Evolutionary conservation across 495 filamentous ascomycete genomes (phyloP), one percentile per base, ranked within the genome.

Genomic region (Tuber indicum): DNA sequence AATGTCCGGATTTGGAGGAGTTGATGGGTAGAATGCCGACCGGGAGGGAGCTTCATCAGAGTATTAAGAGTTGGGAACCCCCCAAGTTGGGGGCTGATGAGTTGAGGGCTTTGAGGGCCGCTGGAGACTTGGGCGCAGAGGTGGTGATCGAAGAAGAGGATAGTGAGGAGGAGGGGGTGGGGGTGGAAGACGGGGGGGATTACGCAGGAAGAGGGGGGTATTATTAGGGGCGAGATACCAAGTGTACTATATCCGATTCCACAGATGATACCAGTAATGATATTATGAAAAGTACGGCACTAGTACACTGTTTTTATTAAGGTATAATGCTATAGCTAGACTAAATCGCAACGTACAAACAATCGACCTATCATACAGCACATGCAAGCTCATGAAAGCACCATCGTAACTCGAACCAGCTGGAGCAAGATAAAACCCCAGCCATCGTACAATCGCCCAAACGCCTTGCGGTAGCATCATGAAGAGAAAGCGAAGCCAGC

Each of bases 1-100:
- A 87, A 9, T 88, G 98, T 46, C 93, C 94, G 0, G 87, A 91
- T 0, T 88, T 88, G 23, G 89, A 89, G 2, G 88, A 91, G 17
- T 84, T 97, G 12, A 84, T 96, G 3, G 87, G 91, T 10, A 90
- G 89, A 71, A 89, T 98, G 82, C 96, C 96, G 0, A 93, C 92
- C 0, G 95, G 96, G 12, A 88, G 96, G 47, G 95, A 98, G 81
- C 92, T 97, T 46, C 91, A 97, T 83, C 58, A 66, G 26, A 87
- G 86, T 6, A 80, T 91, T 23, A 88, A 87, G 76, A 86, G 86
- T 1, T 95, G 88, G 78, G 86, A 88, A 26, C 89, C 88, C 2
- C 89, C 89, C 0, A 81, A 84, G 17, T 82, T 95, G 23, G 90
- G 89, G 36, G 84, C 86, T 2, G 87, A 89, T 21, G 85, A 86